phyloP scores from a whole-genome alignment of 2,329 filamentous ascomycete species.

The Cercospora sp. region DNA sequence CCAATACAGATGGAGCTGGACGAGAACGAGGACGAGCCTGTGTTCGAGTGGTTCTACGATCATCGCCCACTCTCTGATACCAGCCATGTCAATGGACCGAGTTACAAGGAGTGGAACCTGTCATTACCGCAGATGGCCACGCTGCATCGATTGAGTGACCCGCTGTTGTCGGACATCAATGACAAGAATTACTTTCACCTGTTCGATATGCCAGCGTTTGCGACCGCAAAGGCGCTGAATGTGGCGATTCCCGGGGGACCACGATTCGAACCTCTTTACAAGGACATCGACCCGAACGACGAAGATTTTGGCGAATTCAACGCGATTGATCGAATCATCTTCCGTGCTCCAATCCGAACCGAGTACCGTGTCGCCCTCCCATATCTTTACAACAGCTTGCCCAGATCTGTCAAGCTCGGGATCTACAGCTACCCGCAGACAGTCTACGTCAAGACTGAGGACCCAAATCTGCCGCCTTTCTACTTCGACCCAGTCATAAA shows the following conservation, averaged over 20 bases:
- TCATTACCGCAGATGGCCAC: conserved; percentile 93
- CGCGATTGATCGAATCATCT: conserved; percentile 98
- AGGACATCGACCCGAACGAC: conserved; percentile 97
- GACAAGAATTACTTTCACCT: conserved; percentile 98
- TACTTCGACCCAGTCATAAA: conserved; percentile 98
- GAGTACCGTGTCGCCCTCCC: conserved; percentile 95
- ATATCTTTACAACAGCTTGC: conserved; percentile 93
- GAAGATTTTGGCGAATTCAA: conserved; percentile 99
- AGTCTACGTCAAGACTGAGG: conserved; percentile 85
- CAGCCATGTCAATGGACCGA: conserved; percentile 89
- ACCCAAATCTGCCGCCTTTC: conserved; percentile 87
- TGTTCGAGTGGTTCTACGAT: conserved; percentile 98
- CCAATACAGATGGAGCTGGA: conserved; percentile 99
- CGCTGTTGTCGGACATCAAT: conserved; percentile 84
- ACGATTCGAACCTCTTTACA: conserved; percentile 94
- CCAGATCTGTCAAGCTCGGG: conserved; percentile 85
- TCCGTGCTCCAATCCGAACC: conserved; percentile 89
- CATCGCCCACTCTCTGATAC: conserved; percentile 89
- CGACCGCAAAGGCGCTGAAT: conserved; percentile 94
- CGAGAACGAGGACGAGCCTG: conserved; percentile 84
- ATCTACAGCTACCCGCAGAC: conserved; percentile 94
- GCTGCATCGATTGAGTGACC: conserved; percentile 85
- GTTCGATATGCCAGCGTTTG: conserved; percentile 91
- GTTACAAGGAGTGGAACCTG: conserved; percentile 95
- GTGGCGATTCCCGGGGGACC: conserved; percentile 97